phyloP scores from a whole-genome alignment of 805 yeast species.

The Saccharomycopsis sp. region DNA sequence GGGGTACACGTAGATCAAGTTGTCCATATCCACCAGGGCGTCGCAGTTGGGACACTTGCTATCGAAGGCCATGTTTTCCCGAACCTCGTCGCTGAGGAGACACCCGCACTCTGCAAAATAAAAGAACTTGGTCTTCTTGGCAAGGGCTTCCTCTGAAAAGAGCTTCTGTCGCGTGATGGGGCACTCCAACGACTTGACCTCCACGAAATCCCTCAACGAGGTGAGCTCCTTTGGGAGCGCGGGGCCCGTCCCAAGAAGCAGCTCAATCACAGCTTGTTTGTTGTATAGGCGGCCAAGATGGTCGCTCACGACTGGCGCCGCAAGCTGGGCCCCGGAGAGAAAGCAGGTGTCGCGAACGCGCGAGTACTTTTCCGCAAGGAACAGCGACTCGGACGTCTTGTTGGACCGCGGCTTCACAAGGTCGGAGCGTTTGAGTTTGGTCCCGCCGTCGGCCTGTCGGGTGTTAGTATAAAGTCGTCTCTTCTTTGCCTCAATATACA shows the following conservation, averaged over 20 bases:
- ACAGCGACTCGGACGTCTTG: conserved; percentile 13
- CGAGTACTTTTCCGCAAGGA: conserved; percentile 5
- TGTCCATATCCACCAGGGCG: conserved; percentile 6
- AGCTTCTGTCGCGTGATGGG: conserved; percentile 11
- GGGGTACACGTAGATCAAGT: conserved; percentile 15
- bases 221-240: conserved; percentile 24
- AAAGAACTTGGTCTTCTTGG: conserved; percentile 11
- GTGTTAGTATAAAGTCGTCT: too few relatives aligned
- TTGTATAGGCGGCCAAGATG: conserved; percentile 56
- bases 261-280: conserved; percentile 53
- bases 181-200: conserved; percentile 24
- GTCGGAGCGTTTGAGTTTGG: conserved; percentile 18
- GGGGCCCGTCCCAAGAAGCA: too few relatives aligned
- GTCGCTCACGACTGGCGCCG: conserved; percentile 57
- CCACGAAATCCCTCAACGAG: conserved; percentile 37
- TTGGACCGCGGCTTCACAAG: conserved; percentile 7
- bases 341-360: conserved; percentile 31
- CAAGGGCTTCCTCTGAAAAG: neutral
- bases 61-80: conserved; percentile 6
- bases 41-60: conserved; percentile 15
- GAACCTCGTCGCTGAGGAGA: conserved; percentile 13
- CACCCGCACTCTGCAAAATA: conserved; percentile 22
- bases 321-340: conserved; percentile 34
- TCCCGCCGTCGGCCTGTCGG: conserved; percentile 21
- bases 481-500: too few relatives aligned